A percentile compares a stretch with the other conserved stretches of the same genome.
Conservation (phyloP, 805 yeast genomes). For the Yarrowia hollandica region DNA sequence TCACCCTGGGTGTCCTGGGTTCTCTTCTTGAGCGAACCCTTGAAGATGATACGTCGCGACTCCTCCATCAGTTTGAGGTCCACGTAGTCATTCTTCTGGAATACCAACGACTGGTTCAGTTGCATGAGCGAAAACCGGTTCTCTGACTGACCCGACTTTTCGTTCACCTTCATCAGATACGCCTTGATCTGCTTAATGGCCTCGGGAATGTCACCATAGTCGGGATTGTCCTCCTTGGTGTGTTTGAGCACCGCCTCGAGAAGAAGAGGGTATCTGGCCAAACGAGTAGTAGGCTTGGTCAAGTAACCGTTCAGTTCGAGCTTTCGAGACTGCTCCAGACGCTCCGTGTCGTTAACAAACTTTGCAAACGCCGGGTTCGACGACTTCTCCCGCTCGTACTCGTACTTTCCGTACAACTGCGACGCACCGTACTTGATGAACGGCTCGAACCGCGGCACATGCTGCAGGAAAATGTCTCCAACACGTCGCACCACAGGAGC, state of each 20-base stretch:
- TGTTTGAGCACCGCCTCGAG: conserved; percentile 79
- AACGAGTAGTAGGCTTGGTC: conserved; percentile 93
- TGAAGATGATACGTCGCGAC: conserved; percentile 74
- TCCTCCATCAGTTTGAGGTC: conserved; percentile 83
- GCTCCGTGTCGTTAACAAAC: conserved; percentile 87
- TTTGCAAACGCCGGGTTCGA: conserved; percentile 89
- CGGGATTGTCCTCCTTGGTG: conserved; percentile 75
- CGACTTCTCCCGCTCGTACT: conserved; percentile 89
- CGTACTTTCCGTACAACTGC: conserved; percentile 91
- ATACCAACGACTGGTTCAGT: conserved; percentile 78
- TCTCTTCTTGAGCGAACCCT: conserved; percentile 71
- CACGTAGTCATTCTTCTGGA: conserved; percentile 78
- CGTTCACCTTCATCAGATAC: conserved; percentile 73
- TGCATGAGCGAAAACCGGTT: conserved; percentile 88
- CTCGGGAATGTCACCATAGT: conserved; percentile 62
- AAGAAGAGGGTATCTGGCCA: conserved; percentile 89
- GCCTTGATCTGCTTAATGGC: conserved; percentile 76
- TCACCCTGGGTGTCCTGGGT: conserved; percentile 72
- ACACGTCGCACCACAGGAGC: conserved; percentile 80
- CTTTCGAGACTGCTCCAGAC: conserved; percentile 80
- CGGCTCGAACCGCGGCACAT: conserved; percentile 84
- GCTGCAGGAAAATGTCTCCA: conserved; percentile 85
- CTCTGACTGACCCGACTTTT: conserved; percentile 89
- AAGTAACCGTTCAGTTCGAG: conserved; percentile 89
- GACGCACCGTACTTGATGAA: conserved; percentile 92